These are phyloP conservation scores for Nicotiana undulata DNA, from an alignment of 257 asterid species.

Conservation along the genomic window DNA sequence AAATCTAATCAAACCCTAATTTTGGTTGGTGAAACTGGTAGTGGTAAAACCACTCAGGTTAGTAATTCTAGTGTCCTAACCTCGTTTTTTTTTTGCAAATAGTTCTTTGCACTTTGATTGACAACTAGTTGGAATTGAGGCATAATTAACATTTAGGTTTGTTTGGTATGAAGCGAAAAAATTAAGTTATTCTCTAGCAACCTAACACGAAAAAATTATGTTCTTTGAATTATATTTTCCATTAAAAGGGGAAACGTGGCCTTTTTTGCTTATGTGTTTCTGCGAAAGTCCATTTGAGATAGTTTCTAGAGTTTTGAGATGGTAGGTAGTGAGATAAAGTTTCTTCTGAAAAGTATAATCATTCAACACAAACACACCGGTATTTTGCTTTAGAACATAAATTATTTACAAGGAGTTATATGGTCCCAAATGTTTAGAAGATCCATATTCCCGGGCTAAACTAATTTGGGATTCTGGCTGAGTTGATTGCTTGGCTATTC, in stretches of 20 bases:
- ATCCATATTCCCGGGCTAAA: neutral
- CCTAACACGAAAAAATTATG: too few relatives aligned
- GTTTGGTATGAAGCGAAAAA: neutral
- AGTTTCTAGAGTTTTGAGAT: too few relatives aligned
- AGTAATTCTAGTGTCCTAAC: neutral
- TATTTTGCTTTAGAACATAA: neutral
- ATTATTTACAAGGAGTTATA: neutral
- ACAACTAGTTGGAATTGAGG: neutral
- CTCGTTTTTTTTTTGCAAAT: neutral
- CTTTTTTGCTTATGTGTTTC: too few relatives aligned
- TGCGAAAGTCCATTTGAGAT: too few relatives aligned
- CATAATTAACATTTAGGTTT: neutral
- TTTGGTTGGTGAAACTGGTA: slow-evolving; percentile 96
- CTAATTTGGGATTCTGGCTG: neutral
- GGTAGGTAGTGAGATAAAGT: too few relatives aligned
- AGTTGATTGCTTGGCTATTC: neutral
- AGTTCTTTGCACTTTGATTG: neutral
- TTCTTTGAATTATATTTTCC: too few relatives aligned
- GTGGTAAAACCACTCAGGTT: slow-evolving; percentile 98
- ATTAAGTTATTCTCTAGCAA: too few relatives aligned
- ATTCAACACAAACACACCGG: too few relatives aligned
- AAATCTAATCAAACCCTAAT: slow-evolving; percentile 61
- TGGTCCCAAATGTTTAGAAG: neutral
- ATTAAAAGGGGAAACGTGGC: too few relatives aligned
- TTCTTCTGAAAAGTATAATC: too few relatives aligned